A percentile compares a stretch with the other conserved stretches of the same genome.
phyloP scores from a whole-genome alignment of 345 rosid species.

The Abelmoschus esculentus region DNA sequence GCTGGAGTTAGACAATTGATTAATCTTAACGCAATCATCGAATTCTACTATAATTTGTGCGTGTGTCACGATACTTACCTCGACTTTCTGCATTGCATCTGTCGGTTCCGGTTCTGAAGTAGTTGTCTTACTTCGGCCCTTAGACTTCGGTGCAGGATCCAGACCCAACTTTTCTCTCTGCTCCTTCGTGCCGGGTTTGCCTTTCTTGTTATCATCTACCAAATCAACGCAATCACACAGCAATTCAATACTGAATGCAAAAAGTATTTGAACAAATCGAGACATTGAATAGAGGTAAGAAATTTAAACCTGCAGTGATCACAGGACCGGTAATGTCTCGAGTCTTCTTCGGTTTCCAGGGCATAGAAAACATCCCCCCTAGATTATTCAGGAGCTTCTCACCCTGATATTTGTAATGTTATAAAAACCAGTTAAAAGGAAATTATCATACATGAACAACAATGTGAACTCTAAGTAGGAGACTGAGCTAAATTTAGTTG shows the following conservation, averaged over 20 bases:
- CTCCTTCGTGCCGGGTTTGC: constrained; percentile 26
- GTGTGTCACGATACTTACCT: constrained; percentile 32
- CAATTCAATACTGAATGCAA: background rate
- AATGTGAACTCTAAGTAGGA: too few relatives aligned
- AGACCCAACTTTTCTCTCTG: constrained; percentile 72
- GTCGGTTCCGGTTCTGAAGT: constrained; percentile 56
- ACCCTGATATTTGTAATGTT: constrained; percentile 43
- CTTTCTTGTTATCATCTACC: constrained; percentile 36
- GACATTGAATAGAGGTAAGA: background rate
- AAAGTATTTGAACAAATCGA: background rate
- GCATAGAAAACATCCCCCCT: constrained; percentile 88
- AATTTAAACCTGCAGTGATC: constrained; percentile 46
- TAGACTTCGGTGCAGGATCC: constrained; percentile 34
- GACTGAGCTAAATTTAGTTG: background rate
- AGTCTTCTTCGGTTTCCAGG: constrained; percentile 95
- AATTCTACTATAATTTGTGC: background rate
- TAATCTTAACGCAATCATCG: background rate
- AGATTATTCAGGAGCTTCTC: constrained; percentile 83
- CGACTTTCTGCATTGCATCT: constrained; percentile 66
- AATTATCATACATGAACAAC: too few relatives aligned
- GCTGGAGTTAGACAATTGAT: constrained; percentile 26
- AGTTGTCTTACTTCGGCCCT: constrained; percentile 30
- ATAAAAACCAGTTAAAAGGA: too few relatives aligned
- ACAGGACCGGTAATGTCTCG: constrained; percentile 59
- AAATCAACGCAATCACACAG: background rate